Conservation (phyloP, 441 rosid species). For the Manihot esculenta region DNA sequence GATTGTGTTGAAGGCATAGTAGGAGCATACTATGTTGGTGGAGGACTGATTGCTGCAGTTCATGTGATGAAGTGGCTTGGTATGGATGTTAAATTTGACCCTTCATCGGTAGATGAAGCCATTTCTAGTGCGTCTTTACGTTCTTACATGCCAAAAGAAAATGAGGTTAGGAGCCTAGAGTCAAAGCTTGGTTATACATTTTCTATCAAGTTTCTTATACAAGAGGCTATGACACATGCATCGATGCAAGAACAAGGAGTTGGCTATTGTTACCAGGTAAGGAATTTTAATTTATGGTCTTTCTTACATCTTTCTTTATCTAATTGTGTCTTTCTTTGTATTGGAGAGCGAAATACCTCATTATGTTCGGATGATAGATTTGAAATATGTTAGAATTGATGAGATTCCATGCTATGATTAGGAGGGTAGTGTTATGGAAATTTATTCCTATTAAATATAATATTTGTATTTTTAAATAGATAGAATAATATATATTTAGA, state of each 20-base stretch:
- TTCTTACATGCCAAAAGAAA: slow-evolving; percentile 40
- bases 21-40: slow-evolving; percentile 76
- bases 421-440: too few relatives aligned
- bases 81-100: slow-evolving; percentile 51
- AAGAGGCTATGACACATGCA: slow-evolving; percentile 83
- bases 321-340: not conserved
- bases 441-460: too few relatives aligned
- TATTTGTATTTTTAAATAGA: too few relatives aligned
- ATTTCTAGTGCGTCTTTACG: slow-evolving; percentile 47
- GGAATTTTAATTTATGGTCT: not conserved
- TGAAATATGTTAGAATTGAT: too few relatives aligned
- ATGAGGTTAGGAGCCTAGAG: slow-evolving; percentile 58
- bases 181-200: slow-evolving; percentile 62
- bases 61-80: slow-evolving; percentile 89
- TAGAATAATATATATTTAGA: too few relatives aligned
- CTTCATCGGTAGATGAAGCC: slow-evolving; percentile 41
- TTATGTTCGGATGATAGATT: too few relatives aligned
- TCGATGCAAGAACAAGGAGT: slow-evolving; percentile 49
- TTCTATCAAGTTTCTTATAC: slow-evolving; percentile 64
- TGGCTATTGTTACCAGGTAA: slow-evolving; percentile 72
- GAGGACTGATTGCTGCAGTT: slow-evolving; percentile 66
- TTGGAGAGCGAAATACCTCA: not conserved
- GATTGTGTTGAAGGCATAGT: slow-evolving; percentile 91
- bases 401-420: too few relatives aligned
- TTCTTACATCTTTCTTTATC: not conserved